phyloP scores from a whole-genome alignment of 192 early-diverging fungal species.

The Gamsiella multidivaricata region DNA sequence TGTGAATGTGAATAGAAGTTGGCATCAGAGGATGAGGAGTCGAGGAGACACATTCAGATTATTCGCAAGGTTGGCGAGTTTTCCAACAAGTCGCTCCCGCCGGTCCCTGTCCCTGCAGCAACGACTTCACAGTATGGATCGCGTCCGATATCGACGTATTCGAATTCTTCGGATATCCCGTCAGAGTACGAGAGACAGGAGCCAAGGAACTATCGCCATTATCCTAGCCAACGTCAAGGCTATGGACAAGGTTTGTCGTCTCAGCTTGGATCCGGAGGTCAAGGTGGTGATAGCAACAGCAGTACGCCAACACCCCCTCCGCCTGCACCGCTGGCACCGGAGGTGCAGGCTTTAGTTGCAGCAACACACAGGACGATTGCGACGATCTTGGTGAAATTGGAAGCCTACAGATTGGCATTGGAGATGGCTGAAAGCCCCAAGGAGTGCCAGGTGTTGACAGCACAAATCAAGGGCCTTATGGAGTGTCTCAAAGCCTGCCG shows the following conservation, averaged over 20 bases:
- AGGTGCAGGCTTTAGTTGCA: constrained; percentile 36
- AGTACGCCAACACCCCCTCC: constrained; percentile 32
- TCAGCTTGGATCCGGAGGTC: not conserved
- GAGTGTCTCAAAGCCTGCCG: constrained; percentile 52
- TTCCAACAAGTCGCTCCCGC: constrained; percentile 41
- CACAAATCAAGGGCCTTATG: constrained; percentile 49
- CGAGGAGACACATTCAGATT: constrained; percentile 37
- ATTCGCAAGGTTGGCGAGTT: constrained; percentile 44
- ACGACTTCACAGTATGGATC: constrained; percentile 3
- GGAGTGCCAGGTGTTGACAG: constrained; percentile 37
- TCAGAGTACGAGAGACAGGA: constrained; percentile 22
- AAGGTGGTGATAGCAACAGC: not conserved
- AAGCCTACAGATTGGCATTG: constrained; percentile 37
- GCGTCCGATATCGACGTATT: constrained; percentile 40
- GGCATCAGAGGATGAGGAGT: constrained; percentile 41
- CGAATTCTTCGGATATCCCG: constrained; percentile 33
- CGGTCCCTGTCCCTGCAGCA: constrained; percentile 17
- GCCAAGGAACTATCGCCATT: constrained; percentile 10
- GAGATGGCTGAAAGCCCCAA: constrained; percentile 45
- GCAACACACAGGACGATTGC: constrained; percentile 51
- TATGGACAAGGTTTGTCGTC: not conserved
- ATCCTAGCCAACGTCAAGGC: not conserved
- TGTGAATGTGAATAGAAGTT: constrained; percentile 12
- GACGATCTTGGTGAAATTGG: constrained; percentile 38
- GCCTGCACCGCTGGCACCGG: constrained; percentile 29